Evolutionary conservation across 2,329 filamentous ascomycete genomes (phyloP), one percentile per base, ranked within the genome.

Genomic region (Alternaria ventricosa): DNA sequence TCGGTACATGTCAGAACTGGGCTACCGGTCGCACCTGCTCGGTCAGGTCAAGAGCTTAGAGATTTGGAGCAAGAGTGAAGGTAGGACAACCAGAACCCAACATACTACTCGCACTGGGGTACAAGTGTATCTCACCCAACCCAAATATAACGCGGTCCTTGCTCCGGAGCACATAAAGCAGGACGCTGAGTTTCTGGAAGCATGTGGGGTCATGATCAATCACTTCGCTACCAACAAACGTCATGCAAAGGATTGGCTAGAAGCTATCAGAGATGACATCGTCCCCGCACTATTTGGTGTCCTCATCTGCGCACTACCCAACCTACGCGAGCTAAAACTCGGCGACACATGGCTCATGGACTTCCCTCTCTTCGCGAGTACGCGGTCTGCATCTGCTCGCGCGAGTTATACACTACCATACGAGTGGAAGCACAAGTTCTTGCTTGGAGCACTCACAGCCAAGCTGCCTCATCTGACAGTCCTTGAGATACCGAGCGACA

Each of bases 311-410:
- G 41, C 23, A 1, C 28, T 71, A 12, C 65, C 67, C 2, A 64
- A 66, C 3, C n/a, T 72, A 23, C 55, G 57, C 12, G 60, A 67
- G n/a, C 25, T 72, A 3, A 55, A 55, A 4, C 33, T 67, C 15
- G 58, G 66, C 6, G 55, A 63, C 2, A 33, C 61, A 5, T 69
- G 68, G 66, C 47, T 72, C 6, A 63, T 71, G 60, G 66, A 72
- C 41, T 64, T 71, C 5, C 66, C 66, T 7, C n/a, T 70, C 6
- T 65, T 71, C 55, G 41, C 22, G 2, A 20, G 3, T 5, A 25
- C 61, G 8, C 41, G 60, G 11, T 56, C 61, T 13, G 11, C 51
- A n/a, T 36, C 54, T 0, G 18, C 25, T 4, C 22, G 10, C 6
- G 28, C 20, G 6, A 11, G 22, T 3, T n/a, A 18, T 25, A 6